Evolutionary conservation across 2,329 filamentous ascomycete species (phyloP).

Genomic region (Huntiella bhutanensis): DNA sequence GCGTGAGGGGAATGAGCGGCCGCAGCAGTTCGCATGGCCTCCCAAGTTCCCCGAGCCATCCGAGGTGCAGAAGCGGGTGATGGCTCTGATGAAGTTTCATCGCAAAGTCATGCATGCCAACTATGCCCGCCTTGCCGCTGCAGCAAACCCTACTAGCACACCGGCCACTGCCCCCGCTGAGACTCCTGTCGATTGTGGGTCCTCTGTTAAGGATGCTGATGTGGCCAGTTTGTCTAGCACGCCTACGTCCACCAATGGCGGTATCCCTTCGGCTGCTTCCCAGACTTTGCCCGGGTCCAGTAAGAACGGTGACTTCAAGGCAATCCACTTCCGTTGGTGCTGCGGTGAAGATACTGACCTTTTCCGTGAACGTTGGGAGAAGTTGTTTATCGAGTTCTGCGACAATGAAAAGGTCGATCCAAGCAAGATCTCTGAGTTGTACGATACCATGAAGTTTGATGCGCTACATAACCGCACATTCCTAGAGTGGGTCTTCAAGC

Average conservation of each 20-base stretch:
- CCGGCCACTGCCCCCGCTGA: slow-evolving; percentile 2
- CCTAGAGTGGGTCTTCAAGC: slow-evolving; percentile 92
- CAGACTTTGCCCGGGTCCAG: neutral
- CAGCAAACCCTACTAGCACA: neutral
- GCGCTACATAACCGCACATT: slow-evolving; percentile 93
- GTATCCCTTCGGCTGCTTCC: neutral
- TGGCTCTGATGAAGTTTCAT: slow-evolving; percentile 95
- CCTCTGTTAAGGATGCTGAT: slow-evolving; percentile 4
- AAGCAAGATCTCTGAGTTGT: slow-evolving; percentile 94
- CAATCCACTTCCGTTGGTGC: slow-evolving; percentile 51
- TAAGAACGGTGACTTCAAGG: slow-evolving; percentile 7
- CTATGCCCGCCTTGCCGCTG: slow-evolving; percentile 56
- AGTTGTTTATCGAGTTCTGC: slow-evolving; percentile 89
- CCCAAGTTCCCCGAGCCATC: slow-evolving; percentile 87
- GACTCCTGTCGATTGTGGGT: neutral
- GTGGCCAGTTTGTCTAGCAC: slow-evolving; percentile 23
- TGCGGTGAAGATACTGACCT: slow-evolving; percentile 87
- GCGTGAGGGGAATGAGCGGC: slow-evolving; percentile 79
- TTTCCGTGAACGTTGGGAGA: slow-evolving; percentile 95
- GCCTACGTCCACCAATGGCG: slow-evolving; percentile 2
- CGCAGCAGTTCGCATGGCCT: slow-evolving; percentile 96
- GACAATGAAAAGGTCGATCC: slow-evolving; percentile 97
- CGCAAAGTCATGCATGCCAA: slow-evolving; percentile 89
- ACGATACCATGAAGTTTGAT: slow-evolving; percentile 99
- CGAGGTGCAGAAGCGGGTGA: slow-evolving; percentile 76